Percentiles rank a stretch among this genome's conserved stretches.
These are phyloP conservation scores for Sungouiella blattae DNA, from an alignment of 805 yeast genomes.

Conservation along the genomic window DNA sequence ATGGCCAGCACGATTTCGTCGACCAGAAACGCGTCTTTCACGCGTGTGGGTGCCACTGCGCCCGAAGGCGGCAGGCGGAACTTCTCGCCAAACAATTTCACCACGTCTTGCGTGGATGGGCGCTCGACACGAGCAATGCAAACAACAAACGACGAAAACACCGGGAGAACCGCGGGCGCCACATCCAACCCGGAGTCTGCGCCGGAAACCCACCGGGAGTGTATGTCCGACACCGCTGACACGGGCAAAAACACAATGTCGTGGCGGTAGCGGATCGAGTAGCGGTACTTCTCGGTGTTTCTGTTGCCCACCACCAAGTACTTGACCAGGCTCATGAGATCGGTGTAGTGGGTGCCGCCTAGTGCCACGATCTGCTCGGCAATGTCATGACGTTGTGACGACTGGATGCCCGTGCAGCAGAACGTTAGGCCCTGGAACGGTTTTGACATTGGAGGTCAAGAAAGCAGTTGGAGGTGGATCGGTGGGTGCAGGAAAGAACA, in stretches of 20 bases:
- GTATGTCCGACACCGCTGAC: constrained; percentile 40
- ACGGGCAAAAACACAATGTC: constrained; percentile 58
- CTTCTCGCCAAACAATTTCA: constrained; percentile 15
- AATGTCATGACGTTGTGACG: constrained; percentile 39
- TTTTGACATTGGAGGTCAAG: constrained; percentile 11
- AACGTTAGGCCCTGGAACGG: constrained; percentile 50
- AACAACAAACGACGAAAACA: constrained; percentile 43
- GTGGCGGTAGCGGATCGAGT: constrained; percentile 45
- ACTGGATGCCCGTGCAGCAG: constrained; percentile 54
- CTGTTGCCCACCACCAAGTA: constrained; percentile 58
- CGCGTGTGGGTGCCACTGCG: constrained; percentile 7
- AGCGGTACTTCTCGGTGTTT: constrained; percentile 53
- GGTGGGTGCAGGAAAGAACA: background rate
- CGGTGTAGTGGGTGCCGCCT: constrained; percentile 58
- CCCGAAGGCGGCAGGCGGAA: constrained; percentile 20
- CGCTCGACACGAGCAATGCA: constrained; percentile 42
- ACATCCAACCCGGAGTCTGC: constrained; percentile 32
- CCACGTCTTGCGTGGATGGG: constrained; percentile 10
- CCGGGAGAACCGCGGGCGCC: constrained; percentile 26
- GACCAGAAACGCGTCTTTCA: constrained; percentile 19
- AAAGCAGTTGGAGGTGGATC: background rate
- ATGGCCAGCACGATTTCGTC: constrained; percentile 33
- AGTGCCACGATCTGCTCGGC: constrained; percentile 45
- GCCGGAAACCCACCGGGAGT: constrained; percentile 53
- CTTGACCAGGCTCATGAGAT: constrained; percentile 59